Conservation (phyloP, 148 eudicot species). For the Rhododendron mucronatum region DNA sequence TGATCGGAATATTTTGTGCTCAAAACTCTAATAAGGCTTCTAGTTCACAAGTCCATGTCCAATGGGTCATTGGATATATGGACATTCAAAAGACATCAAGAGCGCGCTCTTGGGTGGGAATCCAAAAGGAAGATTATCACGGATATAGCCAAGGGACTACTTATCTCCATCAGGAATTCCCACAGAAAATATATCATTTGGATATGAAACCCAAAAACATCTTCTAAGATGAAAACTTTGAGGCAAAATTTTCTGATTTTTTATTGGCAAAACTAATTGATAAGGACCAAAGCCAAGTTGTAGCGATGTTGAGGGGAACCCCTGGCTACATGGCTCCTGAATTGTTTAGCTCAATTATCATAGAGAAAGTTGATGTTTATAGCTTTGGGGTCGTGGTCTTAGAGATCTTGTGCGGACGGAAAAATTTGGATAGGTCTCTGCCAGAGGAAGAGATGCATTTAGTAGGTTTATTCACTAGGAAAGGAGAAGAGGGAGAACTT, state of each 20-base stretch:
- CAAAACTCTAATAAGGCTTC: conserved; percentile 8
- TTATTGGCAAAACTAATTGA: conserved; percentile 11
- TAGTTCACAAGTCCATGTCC: conserved; percentile 12
- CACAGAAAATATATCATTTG: conserved; percentile 7
- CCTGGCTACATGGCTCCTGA: conserved; percentile 16
- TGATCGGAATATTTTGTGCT: conserved; percentile 3
- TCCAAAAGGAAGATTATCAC: not conserved
- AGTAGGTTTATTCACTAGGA: not conserved
- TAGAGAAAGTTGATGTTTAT: conserved; percentile 12
- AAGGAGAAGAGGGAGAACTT: conserved; percentile 9
- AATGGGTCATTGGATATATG: conserved; percentile 12
- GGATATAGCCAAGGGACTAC: conserved; percentile 16
- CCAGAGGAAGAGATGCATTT: conserved; percentile 16
- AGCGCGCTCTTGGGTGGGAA: conserved; percentile 7
- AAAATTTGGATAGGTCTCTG: conserved; percentile 2
- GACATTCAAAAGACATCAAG: not conserved
- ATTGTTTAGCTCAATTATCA: conserved; percentile 12
- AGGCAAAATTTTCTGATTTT: conserved; percentile 9
- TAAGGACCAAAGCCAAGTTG: conserved; percentile 13
- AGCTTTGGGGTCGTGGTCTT: conserved; percentile 15
- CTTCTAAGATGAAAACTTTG: not conserved
- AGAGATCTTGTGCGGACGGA: conserved; percentile 9
- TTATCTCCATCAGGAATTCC: conserved; percentile 12
- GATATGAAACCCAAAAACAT: conserved; percentile 19
- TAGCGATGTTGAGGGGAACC: conserved; percentile 10